Evolutionary conservation across 2,329 filamentous ascomycete species (phyloP).

Genomic region (Aspergillus arachidicola): DNA sequence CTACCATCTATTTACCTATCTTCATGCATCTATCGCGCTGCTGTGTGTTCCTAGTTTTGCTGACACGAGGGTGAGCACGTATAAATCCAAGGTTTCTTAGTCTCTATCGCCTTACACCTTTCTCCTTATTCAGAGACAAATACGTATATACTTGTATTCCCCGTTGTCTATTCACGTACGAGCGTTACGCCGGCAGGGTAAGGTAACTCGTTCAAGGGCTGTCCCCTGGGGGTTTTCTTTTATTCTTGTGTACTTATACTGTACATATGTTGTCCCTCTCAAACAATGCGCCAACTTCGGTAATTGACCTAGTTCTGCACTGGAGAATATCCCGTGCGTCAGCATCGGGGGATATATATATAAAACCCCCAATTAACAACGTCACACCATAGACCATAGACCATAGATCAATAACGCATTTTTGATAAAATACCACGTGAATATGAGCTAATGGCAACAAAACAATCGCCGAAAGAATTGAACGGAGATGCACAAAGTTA

Average conservation of each 20-base stretch:
- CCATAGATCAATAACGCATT: too few relatives aligned
- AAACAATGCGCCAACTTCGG: too few relatives aligned
- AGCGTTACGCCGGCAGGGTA: too few relatives aligned
- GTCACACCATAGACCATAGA: not conserved
- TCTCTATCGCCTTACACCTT: not conserved
- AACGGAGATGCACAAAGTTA: not conserved
- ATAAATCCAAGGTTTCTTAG: not conserved
- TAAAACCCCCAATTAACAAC: not conserved
- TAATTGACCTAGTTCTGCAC: too few relatives aligned
- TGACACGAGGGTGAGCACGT: not conserved
- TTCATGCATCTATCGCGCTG: conserved; percentile 4
- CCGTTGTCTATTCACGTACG: too few relatives aligned
- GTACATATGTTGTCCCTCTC: too few relatives aligned
- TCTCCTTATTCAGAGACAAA: not conserved
- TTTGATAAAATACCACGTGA: not conserved
- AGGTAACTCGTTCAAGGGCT: too few relatives aligned
- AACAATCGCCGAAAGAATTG: not conserved
- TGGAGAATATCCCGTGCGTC: too few relatives aligned
- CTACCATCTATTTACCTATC: conserved; percentile 6
- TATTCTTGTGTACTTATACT: too few relatives aligned
- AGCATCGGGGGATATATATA: too few relatives aligned
- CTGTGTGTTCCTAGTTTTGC: not conserved
- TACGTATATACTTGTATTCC: not conserved
- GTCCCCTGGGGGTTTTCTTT: too few relatives aligned
- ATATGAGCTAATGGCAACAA: not conserved